Percentiles rank a stretch among this genome's conserved stretches.
These are phyloP conservation scores for Botrytis fabae DNA, from an alignment of 2,329 filamentous ascomycete species.

Conservation along the genomic window DNA sequence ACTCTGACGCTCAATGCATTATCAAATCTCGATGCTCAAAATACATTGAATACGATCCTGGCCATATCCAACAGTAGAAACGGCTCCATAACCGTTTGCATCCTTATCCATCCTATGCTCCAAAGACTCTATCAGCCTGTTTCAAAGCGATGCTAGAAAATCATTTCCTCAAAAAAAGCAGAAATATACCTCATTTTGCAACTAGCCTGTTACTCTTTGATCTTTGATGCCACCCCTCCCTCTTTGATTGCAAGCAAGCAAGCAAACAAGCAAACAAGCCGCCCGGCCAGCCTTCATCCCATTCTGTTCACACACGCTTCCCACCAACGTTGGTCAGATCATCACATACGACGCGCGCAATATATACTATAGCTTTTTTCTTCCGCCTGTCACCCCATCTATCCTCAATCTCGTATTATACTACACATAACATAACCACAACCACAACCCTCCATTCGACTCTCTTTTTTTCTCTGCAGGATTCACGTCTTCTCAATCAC, in stretches of 20 bases:
- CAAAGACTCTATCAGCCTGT: background rate
- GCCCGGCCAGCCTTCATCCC: background rate
- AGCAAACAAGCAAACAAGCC: no score
- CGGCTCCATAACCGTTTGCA: background rate
- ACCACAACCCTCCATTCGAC: background rate
- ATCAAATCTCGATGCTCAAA: background rate
- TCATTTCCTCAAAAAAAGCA: background rate
- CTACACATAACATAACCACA: background rate
- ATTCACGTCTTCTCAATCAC: conserved; percentile 3
- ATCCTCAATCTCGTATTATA: background rate
- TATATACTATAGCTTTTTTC: no score
- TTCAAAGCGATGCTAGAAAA: background rate
- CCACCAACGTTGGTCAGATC: background rate
- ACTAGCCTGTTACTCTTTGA: background rate
- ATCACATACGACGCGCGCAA: background rate
- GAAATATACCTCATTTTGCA: conserved; percentile 3
- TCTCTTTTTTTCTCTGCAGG: background rate
- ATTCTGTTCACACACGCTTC: background rate
- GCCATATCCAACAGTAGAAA: background rate
- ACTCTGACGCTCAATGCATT: background rate
- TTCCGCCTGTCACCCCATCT: background rate
- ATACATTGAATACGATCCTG: background rate
- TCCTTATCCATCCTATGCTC: background rate
- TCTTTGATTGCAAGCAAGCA: background rate
- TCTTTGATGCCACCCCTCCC: background rate